A percentile compares a stretch with the other conserved stretches of the same genome.
phyloP scores from a whole-genome alignment of 148 eudicot genomes.

The Chenopodium album region DNA sequence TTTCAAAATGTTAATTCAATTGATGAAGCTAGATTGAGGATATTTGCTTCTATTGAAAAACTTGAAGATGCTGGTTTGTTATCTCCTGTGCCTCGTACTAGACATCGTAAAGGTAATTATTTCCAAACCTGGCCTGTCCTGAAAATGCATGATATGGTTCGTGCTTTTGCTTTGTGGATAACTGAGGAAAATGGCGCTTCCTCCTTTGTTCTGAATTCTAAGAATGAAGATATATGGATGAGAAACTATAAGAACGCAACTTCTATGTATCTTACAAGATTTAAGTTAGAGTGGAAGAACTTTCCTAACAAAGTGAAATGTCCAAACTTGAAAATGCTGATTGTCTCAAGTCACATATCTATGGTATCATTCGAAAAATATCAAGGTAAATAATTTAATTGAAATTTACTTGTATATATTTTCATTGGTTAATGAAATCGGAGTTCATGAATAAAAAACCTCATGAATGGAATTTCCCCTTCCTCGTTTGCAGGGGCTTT shows the following conservation, averaged over 20 bases:
- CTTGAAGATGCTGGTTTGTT: slow-evolving; percentile 2
- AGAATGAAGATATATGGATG: not conserved
- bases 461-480: too few species aligned
- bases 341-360: not conserved
- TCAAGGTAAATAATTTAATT: not conserved
- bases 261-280: not conserved
- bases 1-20: slow-evolving; percentile 2
- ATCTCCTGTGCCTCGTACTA: not conserved
- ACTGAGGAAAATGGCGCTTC: not conserved
- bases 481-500: not conserved
- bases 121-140: not conserved
- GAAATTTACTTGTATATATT: not conserved
- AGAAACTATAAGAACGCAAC: not conserved
- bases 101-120: too few species aligned
- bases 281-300: not conserved
- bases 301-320: not conserved
- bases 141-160: slow-evolving; percentile 15
- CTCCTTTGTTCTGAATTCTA: not conserved
- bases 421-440: too few species aligned
- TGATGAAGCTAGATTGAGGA: not conserved
- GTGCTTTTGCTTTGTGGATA: slow-evolving; percentile 18
- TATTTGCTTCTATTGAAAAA: not conserved
- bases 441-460: too few species aligned
- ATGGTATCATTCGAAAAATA: too few species aligned
- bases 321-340: not conserved